Conservation (phyloP, 2,329 filamentous ascomycete genomes). For the Neopestalotiopsis rosae region DNA sequence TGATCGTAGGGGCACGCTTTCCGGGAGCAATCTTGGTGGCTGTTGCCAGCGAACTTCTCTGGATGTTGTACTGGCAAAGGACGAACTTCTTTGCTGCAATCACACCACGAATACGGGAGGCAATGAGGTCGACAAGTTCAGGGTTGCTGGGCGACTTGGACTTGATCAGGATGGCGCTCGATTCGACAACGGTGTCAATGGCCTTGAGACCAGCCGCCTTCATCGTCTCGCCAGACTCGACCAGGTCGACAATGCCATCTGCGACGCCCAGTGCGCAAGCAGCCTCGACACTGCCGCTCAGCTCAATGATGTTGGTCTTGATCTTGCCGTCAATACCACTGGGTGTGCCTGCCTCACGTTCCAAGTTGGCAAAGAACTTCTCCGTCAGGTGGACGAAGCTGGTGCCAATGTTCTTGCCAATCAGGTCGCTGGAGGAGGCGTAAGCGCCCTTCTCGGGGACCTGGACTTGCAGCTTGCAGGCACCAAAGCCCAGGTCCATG, state of each 20-base stretch:
- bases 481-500: conserved; percentile 88
- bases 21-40: conserved; percentile 86
- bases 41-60: conserved; percentile 68
- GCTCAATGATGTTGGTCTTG: conserved; percentile 87
- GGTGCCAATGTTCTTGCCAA: conserved; percentile 93
- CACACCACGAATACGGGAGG: conserved; percentile 86
- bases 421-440: conserved; percentile 72
- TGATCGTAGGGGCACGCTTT: conserved; percentile 91
- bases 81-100: conserved; percentile 95
- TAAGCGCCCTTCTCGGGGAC: conserved; percentile 85
- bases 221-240: conserved; percentile 99
- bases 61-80: conserved; percentile 95
- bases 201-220: conserved; percentile 90
- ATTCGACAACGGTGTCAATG: conserved; percentile 91
- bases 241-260: conserved; percentile 96
- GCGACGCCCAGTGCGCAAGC: conserved; percentile 95
- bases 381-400: conserved; percentile 88
- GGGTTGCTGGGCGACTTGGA: conserved; percentile 83
- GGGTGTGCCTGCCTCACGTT: conserved; percentile 56
- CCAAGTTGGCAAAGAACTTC: conserved; percentile 83
- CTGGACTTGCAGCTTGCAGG: conserved; percentile 95
- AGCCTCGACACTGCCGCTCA: conserved; percentile 96
- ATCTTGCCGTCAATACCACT: conserved; percentile 56
- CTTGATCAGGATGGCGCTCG: conserved; percentile 89
- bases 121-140: conserved; percentile 81